Base-by-base conservation (phyloP, 108 stramenopile genomes). In the Cyclotella sp. region DNA sequence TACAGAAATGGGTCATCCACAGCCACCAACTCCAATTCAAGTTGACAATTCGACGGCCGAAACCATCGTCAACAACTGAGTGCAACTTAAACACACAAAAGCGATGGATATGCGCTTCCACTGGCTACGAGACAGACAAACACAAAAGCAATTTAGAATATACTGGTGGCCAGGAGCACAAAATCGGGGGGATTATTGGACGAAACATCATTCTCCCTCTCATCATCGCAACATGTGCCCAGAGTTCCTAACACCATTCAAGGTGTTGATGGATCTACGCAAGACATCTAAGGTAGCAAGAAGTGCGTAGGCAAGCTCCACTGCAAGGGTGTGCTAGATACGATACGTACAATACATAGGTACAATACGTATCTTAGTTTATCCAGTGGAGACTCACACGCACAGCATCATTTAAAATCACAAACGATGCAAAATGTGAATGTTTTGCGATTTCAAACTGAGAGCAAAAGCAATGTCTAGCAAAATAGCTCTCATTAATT, bases 41-140 rank as follows among this genome's bases (percentile, higher is more conserved):
- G 19, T 21, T 16, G 85, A 87, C 65, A 87, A 84, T 41, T 40
- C 49, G 15, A 70, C 71, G 10, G 86, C 86, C 68, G 43, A 26
- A 28, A 83, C 79, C 60, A 78, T 87, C 18, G 65, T 64, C 39
- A 78, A 72, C 51, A 79, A 70, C 63, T 65, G 63, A 14, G 68
- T 88, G 18, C 77, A 82, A 73, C 76, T 80, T 62, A 57, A 72
- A 14, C 63, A 62, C 12, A 51, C 49, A 19, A 34, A 34, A 34
- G 34, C 34, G 34, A 34, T 34, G 34, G 49, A 51, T 34, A 34
- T 34, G 34, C 34, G 34, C 34, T 34, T 34, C 34, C 34, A 34
- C 34, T 34, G 34, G 34, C 19, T 51, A 51, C 19, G 49, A 51
- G 49, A 51, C 19, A 51, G 49, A 19, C 19, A 16, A 16, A 62